These are phyloP conservation scores for Ilyonectria sp. DNA, from an alignment of 2,329 filamentous ascomycete genomes.

Conservation along the genomic window DNA sequence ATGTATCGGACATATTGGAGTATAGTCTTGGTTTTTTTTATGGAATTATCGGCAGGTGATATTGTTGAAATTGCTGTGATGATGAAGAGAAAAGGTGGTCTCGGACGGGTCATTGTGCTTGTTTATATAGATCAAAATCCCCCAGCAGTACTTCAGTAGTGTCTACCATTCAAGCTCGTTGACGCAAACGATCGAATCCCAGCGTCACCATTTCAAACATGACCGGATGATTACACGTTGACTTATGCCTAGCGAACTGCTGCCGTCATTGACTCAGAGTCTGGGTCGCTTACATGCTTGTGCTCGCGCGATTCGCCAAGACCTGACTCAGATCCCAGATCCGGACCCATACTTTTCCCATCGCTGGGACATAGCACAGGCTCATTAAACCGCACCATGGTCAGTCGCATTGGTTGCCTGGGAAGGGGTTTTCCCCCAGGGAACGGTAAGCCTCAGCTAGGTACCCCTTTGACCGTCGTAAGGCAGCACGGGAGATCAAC, in stretches of 20 bases:
- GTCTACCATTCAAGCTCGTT: background rate
- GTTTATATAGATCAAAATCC: background rate
- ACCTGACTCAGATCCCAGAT: background rate
- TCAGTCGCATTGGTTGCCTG: background rate
- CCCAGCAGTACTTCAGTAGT: background rate
- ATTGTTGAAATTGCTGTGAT: background rate
- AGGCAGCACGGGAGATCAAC: too few relatives aligned
- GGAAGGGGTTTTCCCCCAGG: background rate
- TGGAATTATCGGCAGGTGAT: background rate
- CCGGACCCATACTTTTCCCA: background rate
- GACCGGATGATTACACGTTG: background rate
- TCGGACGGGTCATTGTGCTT: background rate
- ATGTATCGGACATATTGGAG: conserved; percentile 1
- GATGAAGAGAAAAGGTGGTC: background rate
- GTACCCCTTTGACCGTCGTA: too few relatives aligned
- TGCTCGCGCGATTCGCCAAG: background rate
- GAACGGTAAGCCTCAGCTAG: too few relatives aligned
- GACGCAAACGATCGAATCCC: background rate
- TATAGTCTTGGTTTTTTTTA: background rate
- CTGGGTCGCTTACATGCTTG: background rate
- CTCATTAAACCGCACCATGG: background rate
- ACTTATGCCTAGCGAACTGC: background rate
- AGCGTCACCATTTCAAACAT: background rate
- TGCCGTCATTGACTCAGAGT: background rate
- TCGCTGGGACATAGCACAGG: background rate